A percentile compares a stretch with the other conserved stretches of the same genome.
Conservation (phyloP, 805 yeast genomes). For the Babjeviella inositovora region DNA sequence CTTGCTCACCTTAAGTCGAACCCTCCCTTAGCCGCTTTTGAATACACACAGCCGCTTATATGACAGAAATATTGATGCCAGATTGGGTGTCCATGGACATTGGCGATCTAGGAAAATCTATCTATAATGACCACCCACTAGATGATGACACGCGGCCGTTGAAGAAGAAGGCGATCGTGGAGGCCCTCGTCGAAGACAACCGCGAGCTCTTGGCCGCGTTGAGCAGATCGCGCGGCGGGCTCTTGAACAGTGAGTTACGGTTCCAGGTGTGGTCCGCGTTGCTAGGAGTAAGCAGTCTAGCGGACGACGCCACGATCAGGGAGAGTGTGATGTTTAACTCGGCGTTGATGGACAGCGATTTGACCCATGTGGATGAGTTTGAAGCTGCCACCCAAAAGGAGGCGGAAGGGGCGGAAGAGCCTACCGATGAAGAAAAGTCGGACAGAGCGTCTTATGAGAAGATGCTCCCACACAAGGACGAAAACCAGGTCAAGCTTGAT, state of each 20-base stretch:
- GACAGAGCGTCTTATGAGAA: constrained; percentile 10
- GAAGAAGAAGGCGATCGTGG: constrained; percentile 17
- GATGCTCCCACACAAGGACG: constrained; percentile 45
- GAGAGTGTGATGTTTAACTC: constrained; percentile 1
- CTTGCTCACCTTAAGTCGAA: no score
- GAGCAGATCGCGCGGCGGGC: constrained; percentile 28
- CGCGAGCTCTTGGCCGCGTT: constrained; percentile 11
- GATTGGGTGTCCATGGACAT: constrained; percentile 39
- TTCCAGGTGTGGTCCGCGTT: constrained; percentile 33
- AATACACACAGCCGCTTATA: no score
- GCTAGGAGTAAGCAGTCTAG: constrained; percentile 10
- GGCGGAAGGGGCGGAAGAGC: background rate
- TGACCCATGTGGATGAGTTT: constrained; percentile 7
- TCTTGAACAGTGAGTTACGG: constrained; percentile 23
- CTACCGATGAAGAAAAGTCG: constrained; percentile 1
- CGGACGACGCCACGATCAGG: background rate
- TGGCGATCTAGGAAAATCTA: constrained; percentile 24
- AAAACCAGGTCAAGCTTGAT: constrained; percentile 67
- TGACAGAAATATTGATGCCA: no score
- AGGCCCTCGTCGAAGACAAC: constrained; percentile 15
- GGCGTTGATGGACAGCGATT: constrained; percentile 2
- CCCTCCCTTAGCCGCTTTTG: no score
- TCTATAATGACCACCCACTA: constrained; percentile 24
- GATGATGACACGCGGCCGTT: constrained; percentile 17
- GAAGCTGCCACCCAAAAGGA: constrained; percentile 3